Percentiles rank a stretch among this genome's conserved stretches.
phyloP scores from a whole-genome alignment of 305 asterid species.

The Solanum aculeatissimum region DNA sequence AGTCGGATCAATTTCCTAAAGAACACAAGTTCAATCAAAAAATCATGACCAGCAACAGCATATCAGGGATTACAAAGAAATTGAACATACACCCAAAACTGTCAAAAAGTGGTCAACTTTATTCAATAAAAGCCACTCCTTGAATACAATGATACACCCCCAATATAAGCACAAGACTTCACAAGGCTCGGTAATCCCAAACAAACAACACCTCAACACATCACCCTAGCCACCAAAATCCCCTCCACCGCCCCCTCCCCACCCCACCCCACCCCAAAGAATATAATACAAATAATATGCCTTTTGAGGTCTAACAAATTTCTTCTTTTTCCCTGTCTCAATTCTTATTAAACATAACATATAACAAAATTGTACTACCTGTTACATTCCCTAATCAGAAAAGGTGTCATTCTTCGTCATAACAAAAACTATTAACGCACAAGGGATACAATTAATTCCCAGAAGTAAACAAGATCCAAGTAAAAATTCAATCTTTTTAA shows the following conservation, averaged over 20 bases:
- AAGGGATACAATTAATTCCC: background rate
- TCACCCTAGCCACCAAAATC: background rate
- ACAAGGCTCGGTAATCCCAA: background rate
- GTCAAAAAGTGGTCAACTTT: background rate
- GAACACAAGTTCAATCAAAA: background rate
- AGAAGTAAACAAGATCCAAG: background rate
- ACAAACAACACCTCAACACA: background rate
- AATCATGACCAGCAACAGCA: background rate
- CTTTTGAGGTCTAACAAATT: background rate
- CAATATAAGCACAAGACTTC: background rate
- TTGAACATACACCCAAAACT: background rate
- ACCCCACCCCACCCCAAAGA: background rate
- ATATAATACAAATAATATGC: background rate
- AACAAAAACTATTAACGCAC: background rate
- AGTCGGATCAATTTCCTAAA: slow-evolving; percentile 89
- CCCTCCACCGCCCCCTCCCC: background rate
- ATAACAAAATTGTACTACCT: background rate
- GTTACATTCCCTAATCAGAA: background rate
- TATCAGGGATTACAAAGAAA: background rate
- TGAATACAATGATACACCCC: background rate
- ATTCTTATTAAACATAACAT: background rate
- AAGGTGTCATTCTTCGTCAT: background rate
- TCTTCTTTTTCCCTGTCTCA: background rate
- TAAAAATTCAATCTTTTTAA: background rate
- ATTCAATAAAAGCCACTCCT: background rate